Base-by-base conservation (phyloP, 768 basidiomycete species). In the Sutorius australiensis region DNA sequence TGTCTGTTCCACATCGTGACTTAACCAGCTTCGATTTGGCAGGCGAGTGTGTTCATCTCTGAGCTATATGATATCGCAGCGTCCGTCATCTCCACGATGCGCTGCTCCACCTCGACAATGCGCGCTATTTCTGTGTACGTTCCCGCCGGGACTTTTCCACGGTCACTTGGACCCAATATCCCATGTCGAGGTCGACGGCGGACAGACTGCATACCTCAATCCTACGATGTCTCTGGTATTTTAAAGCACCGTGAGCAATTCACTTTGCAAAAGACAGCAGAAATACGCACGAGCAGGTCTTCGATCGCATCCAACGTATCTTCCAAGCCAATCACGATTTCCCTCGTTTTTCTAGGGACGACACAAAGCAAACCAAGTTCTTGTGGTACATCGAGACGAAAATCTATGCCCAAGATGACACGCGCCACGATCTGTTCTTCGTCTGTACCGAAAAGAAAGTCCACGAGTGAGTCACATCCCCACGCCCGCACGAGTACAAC, bases 141-240 rank as follows among this genome's bases (percentile, higher is more conserved):
- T 41, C 27, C 5, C 13, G 21, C 31, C 34, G 27, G 16, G 10
- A 30, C 11, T 2, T 34, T 24, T 36, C 28, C 42, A 65, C 16
- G 0, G 46, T 45, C 9, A 54, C 37, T 27, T 21, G 37, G 43
- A 61, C 37, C 53, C 58, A 60, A 42, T 63, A 60, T 27, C 64
- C 63, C 54, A 58, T 46, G n/a, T 66, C 56, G 31, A 64, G 28
- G 10, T 56, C 48, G 9, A 50, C 46, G 1, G 54, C 31, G 3
- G 32, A 45, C 21, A 56, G 13, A 3, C 13, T 21, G 3, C 16
- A 11, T 3, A 53, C 21, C 14, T 57, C 55, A 6, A 62, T 37
- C 7, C 51, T 46, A 8, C 19, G 38, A 16, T 30, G 28, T n/a
- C 6, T 19, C 61, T 62, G 9, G 12, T 5, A 14, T 14, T 33